Evolutionary conservation across 2,329 filamentous ascomycete genomes (phyloP), one percentile per base, ranked within the genome.

Genomic region (Fusarium neocosmosporiellum): DNA sequence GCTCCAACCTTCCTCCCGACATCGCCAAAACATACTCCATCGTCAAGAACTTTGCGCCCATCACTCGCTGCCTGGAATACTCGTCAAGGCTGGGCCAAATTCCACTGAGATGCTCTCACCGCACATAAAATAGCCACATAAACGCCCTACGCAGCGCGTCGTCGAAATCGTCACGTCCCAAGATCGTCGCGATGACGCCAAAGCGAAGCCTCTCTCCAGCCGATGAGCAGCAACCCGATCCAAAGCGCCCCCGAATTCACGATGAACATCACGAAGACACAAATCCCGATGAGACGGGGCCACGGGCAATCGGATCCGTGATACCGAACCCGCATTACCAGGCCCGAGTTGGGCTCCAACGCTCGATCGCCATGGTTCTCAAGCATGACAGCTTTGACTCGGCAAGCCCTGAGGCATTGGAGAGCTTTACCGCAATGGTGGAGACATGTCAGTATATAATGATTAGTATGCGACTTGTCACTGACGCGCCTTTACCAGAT

Each of bases 381-480:
- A 81, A 87, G 46, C 86, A 90, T 68, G 86, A 91, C 39, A 90
- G 90, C 31, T 92, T 91, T 73, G 83, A 86, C 33, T 82, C 84
- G 29, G 86, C 89, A 16, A 86, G 83, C 1, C 83, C 85, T 9
- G 87, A 90, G 61, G 89, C 90, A 2, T 79, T 92, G 73, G 89
- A 91, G 78, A 87, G 87, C 71, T 88, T 92, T 48, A 85, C 88
- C 5, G 79, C 82, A 22, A 82, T 87, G 72, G 86, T 88, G 2
- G 90, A 92, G 75, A 84, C 85, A 6, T 92, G 90, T 91, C 78
- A 68, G 88, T 78, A 57, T 27, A 11, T 16, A 20, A 22, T 16
- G 29, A 9, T 34, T 11, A 14, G 14, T 10, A 5, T 7, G 11
- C 8, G 18, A 24, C n/a, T 18, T 5, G 18, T 63, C 31, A n/a